Conservation (phyloP, 139 green algal genomes). For the Closterium sp. region DNA sequence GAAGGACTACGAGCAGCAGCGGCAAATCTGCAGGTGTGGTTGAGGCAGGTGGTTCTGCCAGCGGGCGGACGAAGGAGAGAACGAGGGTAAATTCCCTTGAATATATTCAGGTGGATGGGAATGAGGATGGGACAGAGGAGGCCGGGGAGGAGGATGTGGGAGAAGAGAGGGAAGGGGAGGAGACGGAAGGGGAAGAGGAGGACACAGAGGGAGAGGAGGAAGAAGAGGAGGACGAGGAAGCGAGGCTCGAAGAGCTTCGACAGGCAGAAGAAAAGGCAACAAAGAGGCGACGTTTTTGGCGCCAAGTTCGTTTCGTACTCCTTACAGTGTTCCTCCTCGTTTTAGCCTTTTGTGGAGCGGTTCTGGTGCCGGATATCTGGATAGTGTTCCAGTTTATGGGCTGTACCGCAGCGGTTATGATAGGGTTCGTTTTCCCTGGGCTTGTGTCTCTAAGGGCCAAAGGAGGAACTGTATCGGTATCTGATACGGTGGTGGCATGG, state of each 20-base stretch:
- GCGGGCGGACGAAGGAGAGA: not conserved
- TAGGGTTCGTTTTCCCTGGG: constrained; percentile 43
- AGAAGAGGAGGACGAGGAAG: not conserved
- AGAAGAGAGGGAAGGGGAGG: not conserved
- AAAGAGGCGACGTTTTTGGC: not conserved
- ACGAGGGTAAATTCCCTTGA: not conserved
- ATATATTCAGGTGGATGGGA: not conserved
- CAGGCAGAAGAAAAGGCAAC: not conserved
- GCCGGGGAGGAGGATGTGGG: not conserved
- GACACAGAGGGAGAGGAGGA: not conserved
- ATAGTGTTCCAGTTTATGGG: constrained; percentile 37
- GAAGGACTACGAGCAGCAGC: not conserved
- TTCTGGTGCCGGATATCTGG: constrained; percentile 45
- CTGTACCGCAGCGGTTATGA: constrained; percentile 23
- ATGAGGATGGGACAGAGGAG: not conserved
- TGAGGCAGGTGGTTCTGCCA: not conserved
- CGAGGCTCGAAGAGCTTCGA: not conserved
- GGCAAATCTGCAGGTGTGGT: not conserved
- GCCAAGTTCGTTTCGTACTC: constrained; percentile 2
- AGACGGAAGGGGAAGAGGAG: not conserved
- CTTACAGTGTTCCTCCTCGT: constrained; percentile 13
- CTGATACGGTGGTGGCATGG: not conserved
- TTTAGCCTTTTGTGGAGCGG: not conserved
- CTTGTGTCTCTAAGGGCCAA: constrained; percentile 2
- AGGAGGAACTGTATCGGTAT: not conserved